These are phyloP conservation scores for Alternaria dauci DNA, from an alignment of 2,329 filamentous ascomycete species.

Conservation along the genomic window DNA sequence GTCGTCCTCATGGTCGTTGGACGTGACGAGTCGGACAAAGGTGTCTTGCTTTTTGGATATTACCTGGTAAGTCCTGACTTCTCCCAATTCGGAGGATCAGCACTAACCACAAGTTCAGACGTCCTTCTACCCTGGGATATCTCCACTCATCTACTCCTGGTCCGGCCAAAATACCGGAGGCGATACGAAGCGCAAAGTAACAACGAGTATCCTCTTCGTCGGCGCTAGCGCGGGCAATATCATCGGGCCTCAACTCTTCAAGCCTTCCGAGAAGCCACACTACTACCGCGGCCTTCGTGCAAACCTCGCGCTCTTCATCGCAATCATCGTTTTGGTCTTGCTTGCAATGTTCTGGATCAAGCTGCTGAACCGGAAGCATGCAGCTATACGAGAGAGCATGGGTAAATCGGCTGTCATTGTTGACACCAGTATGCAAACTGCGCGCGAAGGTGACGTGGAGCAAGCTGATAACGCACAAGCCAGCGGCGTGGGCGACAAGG, in stretches of 20 bases:
- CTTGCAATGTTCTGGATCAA: conserved; percentile 59
- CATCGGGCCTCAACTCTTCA: conserved; percentile 71
- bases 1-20: conserved; percentile 63
- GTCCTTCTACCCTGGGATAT: conserved; percentile 67
- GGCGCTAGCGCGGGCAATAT: conserved; percentile 73
- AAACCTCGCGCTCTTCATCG: conserved; percentile 57
- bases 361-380: conserved; percentile 65
- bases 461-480: conserved; percentile 33
- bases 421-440: conserved; percentile 67
- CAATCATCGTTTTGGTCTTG: conserved; percentile 57
- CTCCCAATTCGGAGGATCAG: neutral
- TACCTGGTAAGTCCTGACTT: conserved; percentile 52
- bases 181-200: conserved; percentile 74
- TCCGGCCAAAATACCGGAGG: conserved; percentile 71
- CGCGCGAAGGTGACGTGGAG: conserved; percentile 52
- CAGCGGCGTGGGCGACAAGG: conserved; percentile 55
- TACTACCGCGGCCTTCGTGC: conserved; percentile 67
- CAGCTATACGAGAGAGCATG: conserved; percentile 61
- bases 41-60: conserved; percentile 64
- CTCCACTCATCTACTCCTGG: conserved; percentile 69
- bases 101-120: conserved; percentile 41
- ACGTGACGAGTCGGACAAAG: conserved; percentile 57
- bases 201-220: conserved; percentile 70
- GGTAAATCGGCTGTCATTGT: conserved; percentile 68
- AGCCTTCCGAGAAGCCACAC: conserved; percentile 65